Evolutionary conservation across 441 rosid genomes (phyloP).

Genomic region (Flueggea neowawraea): DNA sequence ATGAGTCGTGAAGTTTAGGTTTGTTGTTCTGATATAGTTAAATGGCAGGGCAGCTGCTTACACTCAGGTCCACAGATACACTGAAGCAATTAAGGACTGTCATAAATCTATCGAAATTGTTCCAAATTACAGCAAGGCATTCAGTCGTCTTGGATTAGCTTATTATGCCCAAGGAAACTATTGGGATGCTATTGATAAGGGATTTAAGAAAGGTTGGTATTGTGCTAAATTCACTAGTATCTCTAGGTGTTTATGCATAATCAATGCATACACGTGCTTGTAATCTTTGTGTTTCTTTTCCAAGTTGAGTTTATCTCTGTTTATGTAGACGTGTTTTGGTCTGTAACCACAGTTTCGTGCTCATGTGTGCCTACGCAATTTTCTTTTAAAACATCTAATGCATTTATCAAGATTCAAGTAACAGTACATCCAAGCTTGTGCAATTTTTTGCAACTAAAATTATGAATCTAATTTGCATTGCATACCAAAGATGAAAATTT

Average conservation of each 20-base stretch:
- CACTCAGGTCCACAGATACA: conserved; percentile 58
- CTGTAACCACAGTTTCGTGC: no score
- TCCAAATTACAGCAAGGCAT: conserved; percentile 80
- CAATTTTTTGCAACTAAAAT: no score
- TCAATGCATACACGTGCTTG: background rate
- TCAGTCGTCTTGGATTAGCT: conserved; percentile 84
- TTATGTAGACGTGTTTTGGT: no score
- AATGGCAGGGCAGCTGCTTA: conserved; percentile 80
- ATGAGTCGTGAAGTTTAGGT: background rate
- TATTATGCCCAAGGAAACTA: conserved; percentile 79
- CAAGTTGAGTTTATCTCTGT: no score
- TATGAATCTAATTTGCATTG: no score
- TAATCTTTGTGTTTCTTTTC: no score
- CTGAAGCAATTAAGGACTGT: conserved; percentile 71
- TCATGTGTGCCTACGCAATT: no score
- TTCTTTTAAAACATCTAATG: no score
- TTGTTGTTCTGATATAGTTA: conserved; percentile 12
- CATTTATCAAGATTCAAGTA: no score
- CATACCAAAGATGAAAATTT: no score
- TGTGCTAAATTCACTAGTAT: conserved; percentile 3
- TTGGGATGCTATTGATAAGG: conserved; percentile 70
- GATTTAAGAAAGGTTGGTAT: conserved; percentile 74
- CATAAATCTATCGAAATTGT: conserved; percentile 70
- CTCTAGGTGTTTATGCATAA: background rate
- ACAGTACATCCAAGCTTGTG: no score